A percentile compares a stretch with the other conserved stretches of the same genome.
These are phyloP conservation scores for Cyberlindnera amylophila DNA, from an alignment of 805 yeast species.

Conservation along the genomic window DNA sequence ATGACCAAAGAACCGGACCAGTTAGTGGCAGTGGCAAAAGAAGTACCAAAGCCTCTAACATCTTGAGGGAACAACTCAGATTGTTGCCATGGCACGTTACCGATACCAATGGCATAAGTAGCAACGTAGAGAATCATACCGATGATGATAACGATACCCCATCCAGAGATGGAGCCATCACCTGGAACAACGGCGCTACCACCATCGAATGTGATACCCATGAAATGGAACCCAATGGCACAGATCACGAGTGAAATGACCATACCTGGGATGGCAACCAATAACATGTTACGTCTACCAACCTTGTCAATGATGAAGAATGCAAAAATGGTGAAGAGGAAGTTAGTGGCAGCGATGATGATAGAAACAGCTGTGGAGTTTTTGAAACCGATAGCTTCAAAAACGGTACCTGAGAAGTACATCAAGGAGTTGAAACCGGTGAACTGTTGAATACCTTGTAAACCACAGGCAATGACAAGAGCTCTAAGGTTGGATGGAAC, in stretches of 20 bases:
- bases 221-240: conserved; percentile 88
- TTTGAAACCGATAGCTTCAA: conserved; percentile 83
- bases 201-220: conserved; percentile 57
- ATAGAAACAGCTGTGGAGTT: conserved; percentile 94
- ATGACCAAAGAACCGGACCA: conserved; percentile 94
- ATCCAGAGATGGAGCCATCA: conserved; percentile 48
- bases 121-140: conserved; percentile 88
- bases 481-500: conserved; percentile 85
- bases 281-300: conserved; percentile 81
- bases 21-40: conserved; percentile 87
- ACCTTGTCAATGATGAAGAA: conserved; percentile 81
- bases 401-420: conserved; percentile 93
- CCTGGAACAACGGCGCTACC: conserved; percentile 37
- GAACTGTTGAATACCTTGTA: conserved; percentile 95
- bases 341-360: conserved; percentile 91
- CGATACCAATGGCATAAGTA: conserved; percentile 89
- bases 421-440: conserved; percentile 94
- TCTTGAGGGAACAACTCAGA: conserved; percentile 91
- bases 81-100: conserved; percentile 98
- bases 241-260: conserved; percentile 68
- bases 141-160: conserved; percentile 86
- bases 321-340: conserved; percentile 81
- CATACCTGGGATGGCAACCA: conserved; percentile 86
- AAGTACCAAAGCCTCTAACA: conserved; percentile 89
- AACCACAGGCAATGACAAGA: conserved; percentile 81